A percentile compares a stretch with the other conserved stretches of the same genome.
These are phyloP conservation scores for Didymella sp. DNA, from an alignment of 2,329 filamentous ascomycete species.

Conservation along the genomic window DNA sequence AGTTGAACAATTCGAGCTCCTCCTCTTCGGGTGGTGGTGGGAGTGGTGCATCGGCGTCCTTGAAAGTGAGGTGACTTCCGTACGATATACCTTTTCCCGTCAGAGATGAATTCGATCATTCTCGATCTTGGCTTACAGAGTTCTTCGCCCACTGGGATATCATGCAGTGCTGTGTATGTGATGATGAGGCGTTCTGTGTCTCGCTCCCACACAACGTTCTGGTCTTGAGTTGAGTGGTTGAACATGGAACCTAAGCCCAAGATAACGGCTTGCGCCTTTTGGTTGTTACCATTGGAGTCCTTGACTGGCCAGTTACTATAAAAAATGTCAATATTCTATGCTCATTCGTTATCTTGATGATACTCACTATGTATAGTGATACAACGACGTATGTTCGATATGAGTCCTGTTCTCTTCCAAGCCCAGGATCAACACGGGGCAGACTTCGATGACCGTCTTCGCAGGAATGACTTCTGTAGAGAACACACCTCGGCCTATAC, in stretches of 20 bases:
- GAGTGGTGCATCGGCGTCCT: conserved; percentile 49
- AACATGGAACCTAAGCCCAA: conserved; percentile 66
- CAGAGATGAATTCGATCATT: conserved; percentile 6
- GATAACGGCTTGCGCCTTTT: conserved; percentile 59
- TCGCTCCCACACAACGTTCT: conserved; percentile 64
- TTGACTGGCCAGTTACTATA: conserved; percentile 54
- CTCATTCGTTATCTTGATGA: background rate
- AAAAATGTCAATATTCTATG: background rate
- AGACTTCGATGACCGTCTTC: conserved; percentile 59
- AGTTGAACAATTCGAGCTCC: conserved; percentile 50
- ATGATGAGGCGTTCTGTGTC: conserved; percentile 56
- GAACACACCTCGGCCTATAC: conserved; percentile 61
- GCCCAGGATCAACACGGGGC: conserved; percentile 60
- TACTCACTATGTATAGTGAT: conserved; percentile 64
- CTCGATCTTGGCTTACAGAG: conserved; percentile 52
- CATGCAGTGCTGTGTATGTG: conserved; percentile 58
- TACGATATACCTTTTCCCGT: conserved; percentile 54
- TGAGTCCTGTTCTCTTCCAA: conserved; percentile 57
- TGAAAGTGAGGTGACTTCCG: conserved; percentile 56
- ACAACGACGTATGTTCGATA: conserved; percentile 59
- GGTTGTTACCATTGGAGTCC: conserved; percentile 33
- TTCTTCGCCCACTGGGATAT: conserved; percentile 62
- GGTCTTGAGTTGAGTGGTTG: conserved; percentile 60
- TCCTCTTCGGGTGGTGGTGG: conserved; percentile 45
- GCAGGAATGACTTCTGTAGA: conserved; percentile 56